A percentile compares a stretch with the other conserved stretches of the same genome.
These are phyloP conservation scores for Flaveria sonorensis DNA, from an alignment of 129 eudicot species.

Conservation along the genomic window DNA sequence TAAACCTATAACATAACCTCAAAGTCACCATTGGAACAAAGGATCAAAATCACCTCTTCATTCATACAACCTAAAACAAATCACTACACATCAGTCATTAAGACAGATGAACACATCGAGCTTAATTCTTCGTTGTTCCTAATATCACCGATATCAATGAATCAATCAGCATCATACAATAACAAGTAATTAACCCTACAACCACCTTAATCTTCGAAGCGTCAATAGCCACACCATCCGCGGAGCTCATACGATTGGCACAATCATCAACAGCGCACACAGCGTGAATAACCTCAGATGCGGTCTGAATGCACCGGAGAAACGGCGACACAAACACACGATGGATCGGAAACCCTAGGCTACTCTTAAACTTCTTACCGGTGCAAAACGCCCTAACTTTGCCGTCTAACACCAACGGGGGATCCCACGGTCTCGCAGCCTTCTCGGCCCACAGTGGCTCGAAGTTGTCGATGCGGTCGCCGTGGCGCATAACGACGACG, in stretches of 20 bases:
- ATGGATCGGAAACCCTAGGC: constrained; percentile 62
- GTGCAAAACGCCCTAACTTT: constrained; percentile 58
- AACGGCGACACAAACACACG: constrained; percentile 90
- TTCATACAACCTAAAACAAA: too few species aligned
- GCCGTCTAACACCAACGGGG: constrained; percentile 65
- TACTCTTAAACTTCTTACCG: constrained; percentile 45
- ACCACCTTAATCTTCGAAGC: constrained; percentile 74
- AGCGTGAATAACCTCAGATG: constrained; percentile 65
- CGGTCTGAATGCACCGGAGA: constrained; percentile 81
- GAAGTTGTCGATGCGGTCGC: constrained; percentile 81
- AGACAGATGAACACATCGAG: too few species aligned
- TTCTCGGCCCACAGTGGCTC: constrained; percentile 61
- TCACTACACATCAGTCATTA: too few species aligned
- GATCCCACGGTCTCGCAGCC: constrained; percentile 82
- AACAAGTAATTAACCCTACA: not conserved
- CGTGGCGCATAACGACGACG: constrained; percentile 83
- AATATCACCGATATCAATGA: not conserved
- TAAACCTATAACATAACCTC: not conserved
- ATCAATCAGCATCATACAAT: not conserved
- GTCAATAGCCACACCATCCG: constrained; percentile 51
- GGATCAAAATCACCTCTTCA: too few species aligned
- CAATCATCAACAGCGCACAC: constrained; percentile 47
- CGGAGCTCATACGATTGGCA: constrained; percentile 33
- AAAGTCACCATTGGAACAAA: not conserved
- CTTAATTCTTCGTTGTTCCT: too few species aligned